Evolutionary conservation across 2,329 filamentous ascomycete genomes (phyloP).

Genomic region (Aspergillus felis): DNA sequence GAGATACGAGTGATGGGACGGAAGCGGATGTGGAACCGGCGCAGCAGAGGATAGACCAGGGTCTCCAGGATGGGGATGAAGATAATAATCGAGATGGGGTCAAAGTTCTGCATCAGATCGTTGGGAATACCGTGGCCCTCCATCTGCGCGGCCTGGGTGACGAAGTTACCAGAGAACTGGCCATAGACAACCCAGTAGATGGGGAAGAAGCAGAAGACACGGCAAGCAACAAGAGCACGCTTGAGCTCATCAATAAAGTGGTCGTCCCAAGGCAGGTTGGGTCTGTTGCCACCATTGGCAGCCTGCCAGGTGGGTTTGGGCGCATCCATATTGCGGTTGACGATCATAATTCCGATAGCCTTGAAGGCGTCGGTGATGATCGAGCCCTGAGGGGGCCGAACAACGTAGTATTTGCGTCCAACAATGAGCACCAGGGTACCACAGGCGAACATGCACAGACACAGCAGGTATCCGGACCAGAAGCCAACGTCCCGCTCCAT

Average conservation of each 20-base stretch:
- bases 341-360: slow-evolving; percentile 53
- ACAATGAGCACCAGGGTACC: slow-evolving; percentile 54
- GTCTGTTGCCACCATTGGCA: slow-evolving; percentile 43
- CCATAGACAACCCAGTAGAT: slow-evolving; percentile 66
- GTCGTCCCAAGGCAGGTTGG: slow-evolving; percentile 59
- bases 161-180: slow-evolving; percentile 65
- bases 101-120: slow-evolving; percentile 71
- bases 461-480: slow-evolving; percentile 61
- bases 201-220: slow-evolving; percentile 68
- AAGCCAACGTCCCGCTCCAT: slow-evolving; percentile 66
- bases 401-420: slow-evolving; percentile 44
- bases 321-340: slow-evolving; percentile 54
- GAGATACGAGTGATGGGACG: slow-evolving; percentile 74
- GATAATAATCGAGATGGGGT: slow-evolving; percentile 71
- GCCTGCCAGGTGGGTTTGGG: slow-evolving; percentile 64
- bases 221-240: slow-evolving; percentile 62
- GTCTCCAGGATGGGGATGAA: slow-evolving; percentile 69
- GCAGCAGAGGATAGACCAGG: slow-evolving; percentile 65
- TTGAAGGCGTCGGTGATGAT: slow-evolving; percentile 64
- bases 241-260: slow-evolving; percentile 69
- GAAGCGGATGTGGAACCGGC: slow-evolving; percentile 61
- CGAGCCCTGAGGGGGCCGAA: slow-evolving; percentile 56
- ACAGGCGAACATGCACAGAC: slow-evolving; percentile 60
- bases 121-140: slow-evolving; percentile 68
- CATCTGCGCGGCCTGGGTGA: slow-evolving; percentile 62